Evolutionary conservation across 768 basidiomycete species (phyloP).

Genomic region (Tephrocybe sp.): DNA sequence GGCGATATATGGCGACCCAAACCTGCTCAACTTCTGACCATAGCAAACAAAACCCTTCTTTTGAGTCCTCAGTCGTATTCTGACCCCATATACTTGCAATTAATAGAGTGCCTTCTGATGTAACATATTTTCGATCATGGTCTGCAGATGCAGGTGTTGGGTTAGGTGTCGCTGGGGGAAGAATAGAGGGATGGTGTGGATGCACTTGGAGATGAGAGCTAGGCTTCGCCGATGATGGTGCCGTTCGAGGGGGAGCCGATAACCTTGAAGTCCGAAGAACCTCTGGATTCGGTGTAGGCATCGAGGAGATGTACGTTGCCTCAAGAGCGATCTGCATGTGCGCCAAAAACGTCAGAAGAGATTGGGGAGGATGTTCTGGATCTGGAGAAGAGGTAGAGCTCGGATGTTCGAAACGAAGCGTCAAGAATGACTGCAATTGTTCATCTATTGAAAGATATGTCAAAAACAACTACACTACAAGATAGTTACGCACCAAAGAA

Average conservation of each 20-base stretch:
- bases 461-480: constrained; percentile 15
- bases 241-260: constrained; percentile 52
- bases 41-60: constrained; percentile 61
- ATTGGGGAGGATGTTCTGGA: constrained; percentile 37
- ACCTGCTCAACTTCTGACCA: constrained; percentile 56
- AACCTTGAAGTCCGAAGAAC: constrained; percentile 35
- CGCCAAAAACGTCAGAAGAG: constrained; percentile 57
- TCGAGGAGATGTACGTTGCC: constrained; percentile 71
- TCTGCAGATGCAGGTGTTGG: constrained; percentile 75
- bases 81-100: constrained; percentile 77
- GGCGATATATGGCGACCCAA: constrained; percentile 82
- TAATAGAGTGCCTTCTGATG: constrained; percentile 74
- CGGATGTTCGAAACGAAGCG: constrained; percentile 61
- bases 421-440: constrained; percentile 47
- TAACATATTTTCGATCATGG: constrained; percentile 73
- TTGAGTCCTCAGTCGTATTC: constrained; percentile 37
- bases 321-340: constrained; percentile 79
- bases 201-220: constrained; percentile 31
- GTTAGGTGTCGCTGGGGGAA: constrained; percentile 81
- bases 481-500: constrained; percentile 62
- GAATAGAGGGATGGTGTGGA: constrained; percentile 58
- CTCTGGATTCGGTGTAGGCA: constrained; percentile 31
- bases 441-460: constrained; percentile 43
- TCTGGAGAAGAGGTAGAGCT: constrained; percentile 30
- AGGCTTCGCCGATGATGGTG: constrained; percentile 40